Percentiles rank a stretch among this genome's conserved stretches.
phyloP scores from a whole-genome alignment of 1,139 yeast genomes.

The Yamadazyma sp. region DNA sequence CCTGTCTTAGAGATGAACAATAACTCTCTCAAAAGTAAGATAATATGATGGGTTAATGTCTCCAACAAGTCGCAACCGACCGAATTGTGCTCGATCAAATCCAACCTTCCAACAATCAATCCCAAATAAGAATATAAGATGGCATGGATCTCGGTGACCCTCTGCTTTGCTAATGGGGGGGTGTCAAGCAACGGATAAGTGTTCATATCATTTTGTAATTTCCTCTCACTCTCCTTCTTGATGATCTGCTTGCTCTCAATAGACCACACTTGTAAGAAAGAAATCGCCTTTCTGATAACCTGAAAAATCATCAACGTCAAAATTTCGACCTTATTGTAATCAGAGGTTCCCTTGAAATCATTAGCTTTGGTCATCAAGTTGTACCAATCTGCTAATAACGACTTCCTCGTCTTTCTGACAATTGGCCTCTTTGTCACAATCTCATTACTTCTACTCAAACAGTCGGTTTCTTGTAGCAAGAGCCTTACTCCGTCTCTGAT shows the following conservation, averaged over 20 bases:
- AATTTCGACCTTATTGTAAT: conserved; percentile 63
- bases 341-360: conserved; percentile 73
- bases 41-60: conserved; percentile 65
- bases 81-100: conserved; percentile 70
- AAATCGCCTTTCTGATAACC: conserved; percentile 69
- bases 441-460: conserved; percentile 80
- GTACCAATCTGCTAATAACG: conserved; percentile 87
- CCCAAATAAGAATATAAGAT: conserved; percentile 72
- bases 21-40: conserved; percentile 61
- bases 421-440: conserved; percentile 70
- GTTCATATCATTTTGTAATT: conserved; percentile 39
- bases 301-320: conserved; percentile 73
- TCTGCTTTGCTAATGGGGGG: conserved; percentile 69
- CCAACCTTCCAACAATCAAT: conserved; percentile 68
- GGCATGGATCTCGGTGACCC: conserved; percentile 75
- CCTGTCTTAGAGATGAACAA: conserved; percentile 62
- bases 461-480: conserved; percentile 73
- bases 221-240: conserved; percentile 36
- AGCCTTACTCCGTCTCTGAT: conserved; percentile 83
- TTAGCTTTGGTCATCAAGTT: conserved; percentile 84
- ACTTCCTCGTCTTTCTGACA: conserved; percentile 73
- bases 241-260: conserved; percentile 50
- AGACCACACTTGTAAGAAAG: conserved; percentile 76
- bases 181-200: conserved; percentile 43
- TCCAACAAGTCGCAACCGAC: conserved; percentile 69